These are phyloP conservation scores for Macrophomina tecta DNA, from an alignment of 2,329 filamentous ascomycete genomes.

Conservation along the genomic window DNA sequence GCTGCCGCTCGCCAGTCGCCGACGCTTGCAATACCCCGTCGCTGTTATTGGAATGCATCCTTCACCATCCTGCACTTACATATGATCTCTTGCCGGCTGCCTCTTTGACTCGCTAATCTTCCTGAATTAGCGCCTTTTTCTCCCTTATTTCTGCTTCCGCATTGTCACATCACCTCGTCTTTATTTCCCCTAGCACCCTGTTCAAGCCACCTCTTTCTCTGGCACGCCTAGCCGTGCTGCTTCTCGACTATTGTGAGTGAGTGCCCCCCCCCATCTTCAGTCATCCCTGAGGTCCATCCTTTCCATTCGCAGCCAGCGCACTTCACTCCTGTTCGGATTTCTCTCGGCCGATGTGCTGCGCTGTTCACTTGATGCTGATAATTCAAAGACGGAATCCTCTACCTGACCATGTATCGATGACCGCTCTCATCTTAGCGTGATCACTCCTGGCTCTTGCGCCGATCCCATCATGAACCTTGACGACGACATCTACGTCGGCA, in stretches of 20 bases:
- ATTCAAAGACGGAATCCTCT: neutral
- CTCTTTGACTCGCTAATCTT: neutral
- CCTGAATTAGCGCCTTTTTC: slow-evolving; percentile 1
- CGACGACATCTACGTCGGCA: slow-evolving; percentile 22
- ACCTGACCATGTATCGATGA: slow-evolving; percentile 24
- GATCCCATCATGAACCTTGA: slow-evolving; percentile 20
- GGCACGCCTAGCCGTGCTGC: neutral
- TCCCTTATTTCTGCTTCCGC: neutral
- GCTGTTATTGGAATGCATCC: neutral
- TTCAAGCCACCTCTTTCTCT: neutral
- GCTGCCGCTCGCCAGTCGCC: neutral
- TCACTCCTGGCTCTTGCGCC: slow-evolving; percentile 10
- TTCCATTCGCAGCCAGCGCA: neutral
- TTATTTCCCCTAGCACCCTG: neutral
- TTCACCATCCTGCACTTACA: neutral
- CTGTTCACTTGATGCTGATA: slow-evolving; percentile 4
- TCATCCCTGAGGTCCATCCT: neutral
- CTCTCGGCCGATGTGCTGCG: slow-evolving; percentile 11
- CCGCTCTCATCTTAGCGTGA: slow-evolving; percentile 8
- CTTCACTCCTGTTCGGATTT: slow-evolving; percentile 5
- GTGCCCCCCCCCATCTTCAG: neutral
- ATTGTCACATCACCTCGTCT: neutral
- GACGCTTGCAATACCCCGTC: neutral
- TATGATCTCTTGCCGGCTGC: neutral
- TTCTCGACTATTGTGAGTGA: neutral